Evolutionary conservation across 2,329 filamentous ascomycete genomes (phyloP).

Genomic region (Colletotrichum godetiae): DNA sequence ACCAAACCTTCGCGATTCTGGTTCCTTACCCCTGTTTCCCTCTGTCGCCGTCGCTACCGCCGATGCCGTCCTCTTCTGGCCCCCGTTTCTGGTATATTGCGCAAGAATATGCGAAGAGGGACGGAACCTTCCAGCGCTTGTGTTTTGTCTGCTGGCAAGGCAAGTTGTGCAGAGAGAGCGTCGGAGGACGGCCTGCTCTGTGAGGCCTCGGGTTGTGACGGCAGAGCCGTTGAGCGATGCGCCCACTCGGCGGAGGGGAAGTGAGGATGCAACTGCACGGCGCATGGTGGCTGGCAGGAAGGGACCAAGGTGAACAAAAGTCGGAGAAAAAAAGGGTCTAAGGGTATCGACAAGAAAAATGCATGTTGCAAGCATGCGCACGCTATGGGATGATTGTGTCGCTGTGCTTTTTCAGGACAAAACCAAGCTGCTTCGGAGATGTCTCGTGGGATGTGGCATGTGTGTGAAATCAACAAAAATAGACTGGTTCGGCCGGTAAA

Average conservation of each 20-base stretch:
- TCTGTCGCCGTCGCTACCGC: slow-evolving; percentile 27
- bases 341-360: slow-evolving; percentile 11
- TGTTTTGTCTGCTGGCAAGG: neutral
- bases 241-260: slow-evolving; percentile 22
- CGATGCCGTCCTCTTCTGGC: slow-evolving; percentile 29
- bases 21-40: slow-evolving; percentile 15
- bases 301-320: neutral
- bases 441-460: neutral
- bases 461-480: slow-evolving; percentile 13
- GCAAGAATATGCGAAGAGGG: neutral
- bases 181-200: neutral
- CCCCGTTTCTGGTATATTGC: neutral
- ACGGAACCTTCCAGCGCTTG: neutral
- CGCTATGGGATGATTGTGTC: neutral
- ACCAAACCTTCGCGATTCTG: neutral
- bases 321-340: slow-evolving; percentile 2
- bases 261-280: slow-evolving; percentile 12
- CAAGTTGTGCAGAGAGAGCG: slow-evolving; percentile 21
- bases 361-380: slow-evolving; percentile 30
- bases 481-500: neutral
- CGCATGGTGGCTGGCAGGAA: slow-evolving; percentile 22
- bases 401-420: neutral
- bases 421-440: neutral
- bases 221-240: neutral
- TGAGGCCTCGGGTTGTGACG: slow-evolving; percentile 9